Base-by-base conservation (phyloP, 1,284 basidiomycete species). In the Microbotryomycetes sp. region DNA sequence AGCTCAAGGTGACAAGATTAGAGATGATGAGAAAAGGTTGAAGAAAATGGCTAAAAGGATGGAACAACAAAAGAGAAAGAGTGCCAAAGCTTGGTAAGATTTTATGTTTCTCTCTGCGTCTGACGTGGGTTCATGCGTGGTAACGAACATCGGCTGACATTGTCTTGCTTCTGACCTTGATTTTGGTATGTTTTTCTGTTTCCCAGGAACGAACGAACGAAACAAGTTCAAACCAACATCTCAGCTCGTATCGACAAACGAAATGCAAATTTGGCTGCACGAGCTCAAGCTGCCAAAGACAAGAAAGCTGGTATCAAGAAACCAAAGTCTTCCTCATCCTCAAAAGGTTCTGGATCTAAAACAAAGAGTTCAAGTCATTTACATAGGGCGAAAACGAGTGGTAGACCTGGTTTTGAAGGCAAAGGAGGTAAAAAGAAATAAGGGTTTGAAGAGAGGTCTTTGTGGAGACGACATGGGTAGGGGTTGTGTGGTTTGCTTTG, bases 31-130 rank as follows among this genome's bases (percentile, higher is more conserved):
- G 73, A 75, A 70, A 4, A 79, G 86, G 53, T 76, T 97, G 70
- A 92, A 92, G 80, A 94, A 93, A 79, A 89, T 90, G 26, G 84
- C 83, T 12, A 94, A 93, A 80, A 80, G 88, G 74, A 86, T 87
- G 70, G 92, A 93, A 77, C 92, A 92, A 76, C 84, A 84, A 70
- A 96, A 94, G 75, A 71, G 67, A 30, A 92, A 89, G 79, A 84
- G 84, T 65, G 87, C 87, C 74, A 87, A 87, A 73, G 81, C 83
- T 60, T 96, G 92, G 91, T 92, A 63, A 62, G 87, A 80, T 29
- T 42, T 42, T 22, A 4, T 28, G 15, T 45, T 28, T 62, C 51
- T 14, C 29, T 49, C 19, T 25, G 47, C 42, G 50, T 68, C 56
- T 50, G 58, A 55, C 22, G 15, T 28, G 32, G 5, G 7, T 12